Evolutionary conservation across 2,329 filamentous ascomycete species (phyloP).

Genomic region (Hirsutella rhossiliensis): DNA sequence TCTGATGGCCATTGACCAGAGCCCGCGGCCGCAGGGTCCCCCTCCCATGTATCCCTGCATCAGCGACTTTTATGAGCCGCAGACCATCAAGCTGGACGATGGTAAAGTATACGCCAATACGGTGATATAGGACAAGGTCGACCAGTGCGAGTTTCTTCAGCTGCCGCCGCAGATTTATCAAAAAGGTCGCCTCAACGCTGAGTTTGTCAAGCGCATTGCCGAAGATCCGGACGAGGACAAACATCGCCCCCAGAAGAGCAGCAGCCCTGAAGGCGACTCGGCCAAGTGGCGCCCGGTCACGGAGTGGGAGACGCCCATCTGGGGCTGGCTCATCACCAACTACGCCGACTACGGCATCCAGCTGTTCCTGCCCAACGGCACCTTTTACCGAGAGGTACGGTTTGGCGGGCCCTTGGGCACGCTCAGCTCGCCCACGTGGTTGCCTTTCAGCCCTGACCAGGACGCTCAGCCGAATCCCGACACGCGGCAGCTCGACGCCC

Average conservation of each 20-base stretch:
- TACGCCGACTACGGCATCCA: constrained; percentile 27
- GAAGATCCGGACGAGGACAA: background rate
- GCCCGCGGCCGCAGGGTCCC: constrained; percentile 4
- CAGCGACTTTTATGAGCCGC: constrained; percentile 20
- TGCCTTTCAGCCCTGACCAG: constrained; percentile 17
- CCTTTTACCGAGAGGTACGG: constrained; percentile 28
- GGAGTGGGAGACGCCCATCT: constrained; percentile 28
- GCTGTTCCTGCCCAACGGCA: constrained; percentile 26
- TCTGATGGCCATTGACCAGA: constrained; percentile 19
- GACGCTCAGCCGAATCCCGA: background rate
- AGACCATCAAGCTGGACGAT: constrained; percentile 7
- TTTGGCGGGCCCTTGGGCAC: constrained; percentile 17
- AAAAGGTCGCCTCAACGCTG: constrained; percentile 20
- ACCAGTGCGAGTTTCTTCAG: constrained; percentile 22
- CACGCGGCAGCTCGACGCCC: constrained; percentile 15
- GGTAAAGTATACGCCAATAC: constrained; percentile 11
- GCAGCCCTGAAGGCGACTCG: background rate
- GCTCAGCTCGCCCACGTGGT: constrained; percentile 14
- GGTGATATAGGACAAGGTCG: constrained; percentile 7
- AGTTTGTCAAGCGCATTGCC: constrained; percentile 13
- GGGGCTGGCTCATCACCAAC: constrained; percentile 29
- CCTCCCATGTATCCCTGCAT: constrained; percentile 19
- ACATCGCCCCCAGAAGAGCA: too few species aligned
- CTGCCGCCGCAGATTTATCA: constrained; percentile 30
- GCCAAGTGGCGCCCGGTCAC: constrained; percentile 6